Conservation (phyloP, 495 filamentous ascomycete genomes). For the Paragyromitra xinjiangensis region DNA sequence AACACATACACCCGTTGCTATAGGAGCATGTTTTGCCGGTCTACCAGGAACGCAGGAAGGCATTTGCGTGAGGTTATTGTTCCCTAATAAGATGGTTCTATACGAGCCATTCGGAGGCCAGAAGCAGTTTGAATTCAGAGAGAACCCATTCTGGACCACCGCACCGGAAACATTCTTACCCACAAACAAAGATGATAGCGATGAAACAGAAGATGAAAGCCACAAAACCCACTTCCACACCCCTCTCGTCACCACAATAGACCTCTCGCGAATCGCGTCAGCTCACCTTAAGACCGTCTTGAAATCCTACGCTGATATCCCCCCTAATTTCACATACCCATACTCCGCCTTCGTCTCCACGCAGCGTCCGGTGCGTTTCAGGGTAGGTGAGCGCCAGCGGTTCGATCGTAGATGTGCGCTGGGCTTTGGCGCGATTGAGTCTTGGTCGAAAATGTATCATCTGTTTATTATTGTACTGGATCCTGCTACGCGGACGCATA, state of each 20-base stretch:
- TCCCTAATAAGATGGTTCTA: conserved; percentile 18
- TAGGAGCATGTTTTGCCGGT: conserved; percentile 39
- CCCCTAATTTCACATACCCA: conserved; percentile 12
- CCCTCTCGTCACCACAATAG: conserved; percentile 27
- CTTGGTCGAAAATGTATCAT: conserved; percentile 40
- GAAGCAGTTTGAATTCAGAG: background rate
- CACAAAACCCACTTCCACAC: background rate
- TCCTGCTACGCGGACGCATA: background rate
- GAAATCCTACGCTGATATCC: conserved; percentile 26
- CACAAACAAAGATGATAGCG: background rate
- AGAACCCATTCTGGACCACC: conserved; percentile 16
- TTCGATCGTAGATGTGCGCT: conserved; percentile 26
- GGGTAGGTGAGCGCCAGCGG: conserved; percentile 26
- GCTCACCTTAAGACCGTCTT: conserved; percentile 33
- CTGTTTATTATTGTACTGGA: conserved; percentile 37
- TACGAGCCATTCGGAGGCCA: conserved; percentile 43
- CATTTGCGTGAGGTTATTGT: conserved; percentile 13
- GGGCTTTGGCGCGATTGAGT: conserved; percentile 41
- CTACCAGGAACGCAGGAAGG: conserved; percentile 30
- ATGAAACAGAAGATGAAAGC: background rate
- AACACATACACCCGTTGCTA: background rate
- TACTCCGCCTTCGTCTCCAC: conserved; percentile 13
- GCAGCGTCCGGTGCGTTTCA: conserved; percentile 26
- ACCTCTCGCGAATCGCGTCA: conserved; percentile 21
- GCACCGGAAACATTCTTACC: conserved; percentile 18